A percentile compares a stretch with the other conserved stretches of the same genome.
These are phyloP conservation scores for Neurospora tetraspora DNA, from an alignment of 495 filamentous ascomycete species.

Conservation along the genomic window DNA sequence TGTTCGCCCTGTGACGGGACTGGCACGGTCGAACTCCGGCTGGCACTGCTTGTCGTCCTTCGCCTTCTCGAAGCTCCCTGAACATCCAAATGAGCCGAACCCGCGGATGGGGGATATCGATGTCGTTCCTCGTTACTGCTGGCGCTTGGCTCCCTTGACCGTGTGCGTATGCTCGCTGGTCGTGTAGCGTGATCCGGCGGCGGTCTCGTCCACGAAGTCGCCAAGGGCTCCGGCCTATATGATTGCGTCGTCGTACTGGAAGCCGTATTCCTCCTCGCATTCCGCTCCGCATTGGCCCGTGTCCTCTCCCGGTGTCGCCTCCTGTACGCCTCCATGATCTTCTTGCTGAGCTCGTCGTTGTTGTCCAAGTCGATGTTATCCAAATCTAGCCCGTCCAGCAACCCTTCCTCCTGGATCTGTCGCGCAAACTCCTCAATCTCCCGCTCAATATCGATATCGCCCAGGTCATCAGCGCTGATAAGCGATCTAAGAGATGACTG, in stretches of 20 bases:
- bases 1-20: constrained; percentile 27
- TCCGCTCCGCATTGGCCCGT: constrained; percentile 15
- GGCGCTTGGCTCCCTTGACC: constrained; percentile 30
- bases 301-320: constrained; percentile 51
- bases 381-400: constrained; percentile 77
- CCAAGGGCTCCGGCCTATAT: constrained; percentile 18
- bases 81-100: constrained; percentile 34
- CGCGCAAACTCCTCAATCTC: constrained; percentile 71
- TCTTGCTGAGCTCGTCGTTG: constrained; percentile 79
- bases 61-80: constrained; percentile 31
- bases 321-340: constrained; percentile 79
- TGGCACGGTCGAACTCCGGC: constrained; percentile 36
- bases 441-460: constrained; percentile 57
- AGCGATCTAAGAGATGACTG: constrained; percentile 79
- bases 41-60: constrained; percentile 29
- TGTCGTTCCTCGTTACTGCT: constrained; percentile 29
- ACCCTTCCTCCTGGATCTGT: constrained; percentile 79
- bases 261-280: constrained; percentile 31
- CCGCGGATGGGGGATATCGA: constrained; percentile 33
- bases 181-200: constrained; percentile 18
- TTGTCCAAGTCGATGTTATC: constrained; percentile 65
- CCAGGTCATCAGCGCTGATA: constrained; percentile 65
- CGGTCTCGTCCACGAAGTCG: constrained; percentile 16
- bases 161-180: constrained; percentile 29
- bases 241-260: constrained; percentile 15